phyloP scores from a whole-genome alignment of 208 protist species.

The Leishmania martiniquensis region DNA sequence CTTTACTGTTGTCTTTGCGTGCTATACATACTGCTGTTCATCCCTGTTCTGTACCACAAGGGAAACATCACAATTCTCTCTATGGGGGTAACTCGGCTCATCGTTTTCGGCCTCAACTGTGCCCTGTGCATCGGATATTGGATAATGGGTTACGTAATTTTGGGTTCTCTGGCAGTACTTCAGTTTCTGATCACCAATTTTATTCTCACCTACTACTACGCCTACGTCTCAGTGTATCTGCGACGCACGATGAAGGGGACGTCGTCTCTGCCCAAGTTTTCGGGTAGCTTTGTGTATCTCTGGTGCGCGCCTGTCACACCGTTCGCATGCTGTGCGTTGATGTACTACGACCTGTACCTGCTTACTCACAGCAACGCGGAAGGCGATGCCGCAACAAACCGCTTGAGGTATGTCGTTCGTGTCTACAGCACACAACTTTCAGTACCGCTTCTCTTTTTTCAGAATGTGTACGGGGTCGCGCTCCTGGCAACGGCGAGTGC shows the following conservation, averaged over 20 bases:
- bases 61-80: slow-evolving; percentile 36
- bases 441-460: slow-evolving; percentile 56
- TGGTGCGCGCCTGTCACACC: slow-evolving; percentile 66
- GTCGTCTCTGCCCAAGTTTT: slow-evolving; percentile 36
- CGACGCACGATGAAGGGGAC: slow-evolving; percentile 13
- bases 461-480: slow-evolving; percentile 56
- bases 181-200: slow-evolving; percentile 60
- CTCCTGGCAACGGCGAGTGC: slow-evolving; percentile 52
- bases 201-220: slow-evolving; percentile 51
- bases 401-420: slow-evolving; percentile 39
- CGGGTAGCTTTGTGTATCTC: slow-evolving; percentile 39
- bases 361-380: slow-evolving; percentile 11
- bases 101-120: slow-evolving; percentile 67
- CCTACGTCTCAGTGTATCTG: slow-evolving; percentile 47
- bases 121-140: slow-evolving; percentile 71
- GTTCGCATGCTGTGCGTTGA: slow-evolving; percentile 56
- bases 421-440: slow-evolving; percentile 59
- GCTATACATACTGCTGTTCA: slow-evolving; percentile 46
- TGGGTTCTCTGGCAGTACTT: slow-evolving; percentile 53
- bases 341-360: slow-evolving; percentile 61
- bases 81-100: slow-evolving; percentile 41
- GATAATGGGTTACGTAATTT: slow-evolving; percentile 53
- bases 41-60: slow-evolving; percentile 31
- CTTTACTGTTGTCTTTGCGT: slow-evolving; percentile 65
- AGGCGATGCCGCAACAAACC: neutral